Conservation (phyloP, 228 moss, liverwort and hornwort genomes). For the Sphagnum magellanicum region DNA sequence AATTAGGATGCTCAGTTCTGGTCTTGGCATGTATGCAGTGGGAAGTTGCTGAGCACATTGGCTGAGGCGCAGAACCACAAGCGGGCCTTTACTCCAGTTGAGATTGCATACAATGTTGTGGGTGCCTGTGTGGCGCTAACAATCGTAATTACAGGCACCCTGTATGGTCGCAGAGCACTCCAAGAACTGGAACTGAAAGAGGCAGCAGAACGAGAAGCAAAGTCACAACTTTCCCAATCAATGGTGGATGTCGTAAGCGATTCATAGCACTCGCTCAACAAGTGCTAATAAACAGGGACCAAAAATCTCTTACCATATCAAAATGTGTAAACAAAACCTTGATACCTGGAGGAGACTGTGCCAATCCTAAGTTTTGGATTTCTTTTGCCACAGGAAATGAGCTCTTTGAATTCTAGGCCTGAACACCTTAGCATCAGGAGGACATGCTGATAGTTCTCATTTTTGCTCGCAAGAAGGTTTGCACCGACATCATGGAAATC, state of each 20-base stretch:
- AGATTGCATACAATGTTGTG: constrained; percentile 62
- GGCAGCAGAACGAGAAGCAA: constrained; percentile 77
- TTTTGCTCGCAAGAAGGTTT: too few relatives aligned
- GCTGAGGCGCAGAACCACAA: constrained; percentile 72
- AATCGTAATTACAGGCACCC: constrained; percentile 51
- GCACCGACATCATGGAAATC: too few relatives aligned
- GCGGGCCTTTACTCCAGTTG: constrained; percentile 62
- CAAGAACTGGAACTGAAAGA: constrained; percentile 83
- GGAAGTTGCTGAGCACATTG: constrained; percentile 69
- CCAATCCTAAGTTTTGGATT: too few relatives aligned
- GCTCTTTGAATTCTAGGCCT: too few relatives aligned
- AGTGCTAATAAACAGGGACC: too few relatives aligned
- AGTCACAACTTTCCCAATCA: constrained; percentile 34
- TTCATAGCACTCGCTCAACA: background rate
- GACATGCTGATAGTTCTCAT: too few relatives aligned
- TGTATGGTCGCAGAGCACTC: constrained; percentile 77
- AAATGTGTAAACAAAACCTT: too few relatives aligned
- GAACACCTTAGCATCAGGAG: too few relatives aligned
- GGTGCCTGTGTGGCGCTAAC: constrained; percentile 55
- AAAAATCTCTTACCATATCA: too few relatives aligned
- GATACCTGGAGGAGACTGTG: too few relatives aligned
- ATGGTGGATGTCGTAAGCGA: constrained; percentile 45
- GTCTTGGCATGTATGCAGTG: constrained; percentile 18
- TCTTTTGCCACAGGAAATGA: too few relatives aligned
- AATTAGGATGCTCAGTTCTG: background rate